Conservation (phyloP, 2,329 filamentous ascomycete species). For the Penicillium sp. region DNA sequence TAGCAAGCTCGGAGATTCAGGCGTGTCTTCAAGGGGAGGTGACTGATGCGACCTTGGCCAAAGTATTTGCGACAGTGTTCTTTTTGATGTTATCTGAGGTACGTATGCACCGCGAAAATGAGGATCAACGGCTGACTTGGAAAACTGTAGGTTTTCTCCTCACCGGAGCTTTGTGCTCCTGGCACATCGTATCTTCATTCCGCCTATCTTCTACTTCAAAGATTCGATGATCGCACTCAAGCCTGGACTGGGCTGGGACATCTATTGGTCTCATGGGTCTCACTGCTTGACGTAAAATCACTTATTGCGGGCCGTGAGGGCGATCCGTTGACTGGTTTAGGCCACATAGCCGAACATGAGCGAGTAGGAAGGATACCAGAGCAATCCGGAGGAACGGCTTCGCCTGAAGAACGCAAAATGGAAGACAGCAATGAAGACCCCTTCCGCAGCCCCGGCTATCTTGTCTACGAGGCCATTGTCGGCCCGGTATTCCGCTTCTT, state of each 20-base stretch:
- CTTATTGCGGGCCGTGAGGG: conserved; percentile 46
- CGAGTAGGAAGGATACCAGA: conserved; percentile 1
- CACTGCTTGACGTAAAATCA: conserved; percentile 44
- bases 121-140: conserved; percentile 7
- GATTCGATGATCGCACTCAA: conserved; percentile 36
- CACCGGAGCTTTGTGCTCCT: conserved; percentile 34
- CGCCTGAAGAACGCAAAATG: conserved; percentile 18
- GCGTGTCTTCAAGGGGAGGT: conserved; percentile 37
- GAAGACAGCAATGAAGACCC: conserved; percentile 27
- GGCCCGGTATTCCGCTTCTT: conserved; percentile 44
- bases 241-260: conserved; percentile 39
- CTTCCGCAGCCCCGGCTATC: conserved; percentile 37
- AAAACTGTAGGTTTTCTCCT: conserved; percentile 36
- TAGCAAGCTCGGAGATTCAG: conserved; percentile 41
- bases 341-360: conserved; percentile 29
- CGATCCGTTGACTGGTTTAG: conserved; percentile 40
- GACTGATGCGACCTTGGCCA: conserved; percentile 32
- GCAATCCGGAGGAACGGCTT: background rate
- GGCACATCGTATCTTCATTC: conserved; percentile 42
- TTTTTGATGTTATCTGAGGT: conserved; percentile 47
- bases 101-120: conserved; percentile 10
- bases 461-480: conserved; percentile 41
- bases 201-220: conserved; percentile 39
- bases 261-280: conserved; percentile 42
- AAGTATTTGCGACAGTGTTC: conserved; percentile 39